These are phyloP conservation scores for Arthrobotrys megalospora DNA, from an alignment of 2,329 filamentous ascomycete genomes.

Conservation along the genomic window DNA sequence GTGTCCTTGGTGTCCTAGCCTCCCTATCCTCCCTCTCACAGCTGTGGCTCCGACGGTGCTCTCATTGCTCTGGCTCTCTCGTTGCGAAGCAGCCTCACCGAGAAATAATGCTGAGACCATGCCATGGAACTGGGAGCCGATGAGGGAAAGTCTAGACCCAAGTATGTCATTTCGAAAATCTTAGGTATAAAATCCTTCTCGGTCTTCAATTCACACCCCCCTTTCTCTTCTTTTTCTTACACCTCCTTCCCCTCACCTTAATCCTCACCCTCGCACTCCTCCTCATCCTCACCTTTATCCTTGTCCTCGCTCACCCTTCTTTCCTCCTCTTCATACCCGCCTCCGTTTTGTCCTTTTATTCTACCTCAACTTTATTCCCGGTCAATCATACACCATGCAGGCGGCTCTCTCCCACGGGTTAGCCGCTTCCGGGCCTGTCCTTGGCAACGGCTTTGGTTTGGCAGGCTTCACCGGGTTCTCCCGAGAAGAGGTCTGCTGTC, in stretches of 20 bases:
- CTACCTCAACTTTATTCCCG: not conserved
- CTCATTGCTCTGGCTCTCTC: too few relatives aligned
- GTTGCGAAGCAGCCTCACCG: too few relatives aligned
- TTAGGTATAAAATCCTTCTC: not conserved
- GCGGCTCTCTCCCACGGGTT: not conserved
- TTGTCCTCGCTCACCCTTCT: not conserved
- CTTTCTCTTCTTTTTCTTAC: not conserved
- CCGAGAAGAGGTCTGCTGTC: constrained; percentile 26
- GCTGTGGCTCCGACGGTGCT: too few relatives aligned
- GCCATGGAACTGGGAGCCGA: not conserved
- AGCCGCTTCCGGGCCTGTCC: not conserved
- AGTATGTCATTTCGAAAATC: too few relatives aligned
- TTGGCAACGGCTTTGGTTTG: not conserved
- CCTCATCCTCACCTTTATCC: not conserved
- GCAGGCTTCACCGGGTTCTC: not conserved
- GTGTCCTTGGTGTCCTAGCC: not conserved
- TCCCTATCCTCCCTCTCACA: not conserved
- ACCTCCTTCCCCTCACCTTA: too few relatives aligned
- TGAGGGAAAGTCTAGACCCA: not conserved
- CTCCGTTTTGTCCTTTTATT: not conserved
- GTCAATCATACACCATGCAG: not conserved
- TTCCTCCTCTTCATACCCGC: not conserved
- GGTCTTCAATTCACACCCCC: not conserved
- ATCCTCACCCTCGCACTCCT: not conserved
- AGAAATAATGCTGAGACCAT: not conserved